These are phyloP conservation scores for Piloderma croceum DNA, from an alignment of 768 basidiomycete genomes.

Conservation along the genomic window DNA sequence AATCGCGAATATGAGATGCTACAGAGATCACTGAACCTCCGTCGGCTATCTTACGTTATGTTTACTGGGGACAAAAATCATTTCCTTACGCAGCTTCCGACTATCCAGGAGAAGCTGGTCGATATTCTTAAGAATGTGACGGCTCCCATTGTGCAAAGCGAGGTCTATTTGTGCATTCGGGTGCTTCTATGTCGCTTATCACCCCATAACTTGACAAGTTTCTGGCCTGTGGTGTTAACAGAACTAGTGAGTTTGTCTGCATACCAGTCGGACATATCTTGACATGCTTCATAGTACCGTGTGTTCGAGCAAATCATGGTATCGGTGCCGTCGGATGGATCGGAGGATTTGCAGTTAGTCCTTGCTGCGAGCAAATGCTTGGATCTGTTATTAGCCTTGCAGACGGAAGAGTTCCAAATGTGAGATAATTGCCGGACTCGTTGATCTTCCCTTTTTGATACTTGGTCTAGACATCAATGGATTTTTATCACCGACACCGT, in stretches of 20 bases:
- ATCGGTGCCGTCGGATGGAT: slow-evolving; percentile 68
- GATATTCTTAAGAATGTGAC: slow-evolving; percentile 80
- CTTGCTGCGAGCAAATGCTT: slow-evolving; percentile 91
- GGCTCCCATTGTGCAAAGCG: slow-evolving; percentile 82
- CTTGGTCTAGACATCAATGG: slow-evolving; percentile 78
- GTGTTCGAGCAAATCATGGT: slow-evolving; percentile 80
- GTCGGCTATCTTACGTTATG: slow-evolving; percentile 83
- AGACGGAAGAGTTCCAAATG: slow-evolving; percentile 99
- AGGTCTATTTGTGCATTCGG: slow-evolving; percentile 91
- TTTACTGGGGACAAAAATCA: slow-evolving; percentile 87
- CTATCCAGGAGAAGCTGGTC: slow-evolving; percentile 95
- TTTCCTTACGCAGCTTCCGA: slow-evolving; percentile 82
- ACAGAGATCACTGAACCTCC: slow-evolving; percentile 76
- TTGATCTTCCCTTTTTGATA: slow-evolving; percentile 3
- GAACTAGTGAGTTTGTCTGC: slow-evolving; percentile 60
- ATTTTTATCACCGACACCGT: slow-evolving; percentile 97
- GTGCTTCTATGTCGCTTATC: slow-evolving; percentile 88
- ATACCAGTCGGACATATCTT: neutral
- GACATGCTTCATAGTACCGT: slow-evolving; percentile 55
- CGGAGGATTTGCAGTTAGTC: slow-evolving; percentile 78
- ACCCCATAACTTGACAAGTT: slow-evolving; percentile 85
- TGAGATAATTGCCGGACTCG: slow-evolving; percentile 27
- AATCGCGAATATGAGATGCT: slow-evolving; percentile 94
- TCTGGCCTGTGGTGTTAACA: slow-evolving; percentile 94
- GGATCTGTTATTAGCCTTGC: slow-evolving; percentile 85